Evolutionary conservation across 2,329 filamentous ascomycete species (phyloP).

Genomic region (Alternaria sp.): DNA sequence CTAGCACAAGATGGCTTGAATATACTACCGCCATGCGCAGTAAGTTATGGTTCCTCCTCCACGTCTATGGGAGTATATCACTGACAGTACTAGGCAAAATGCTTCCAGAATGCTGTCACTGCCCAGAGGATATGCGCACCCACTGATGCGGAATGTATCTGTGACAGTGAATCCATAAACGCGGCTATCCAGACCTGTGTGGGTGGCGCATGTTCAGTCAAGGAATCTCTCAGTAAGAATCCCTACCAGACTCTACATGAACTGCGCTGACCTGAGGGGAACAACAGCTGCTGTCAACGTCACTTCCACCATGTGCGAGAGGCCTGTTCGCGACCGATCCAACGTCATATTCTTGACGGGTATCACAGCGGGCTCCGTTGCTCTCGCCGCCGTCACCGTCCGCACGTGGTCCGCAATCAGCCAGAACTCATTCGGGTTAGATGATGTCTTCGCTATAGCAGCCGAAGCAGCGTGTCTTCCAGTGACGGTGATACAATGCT

Average conservation of each 20-base stretch:
- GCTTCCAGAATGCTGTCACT: neutral
- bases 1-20: neutral
- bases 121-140: constrained; percentile 7
- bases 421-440: constrained; percentile 13
- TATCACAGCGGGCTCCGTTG: constrained; percentile 27
- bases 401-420: constrained; percentile 17
- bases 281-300: constrained; percentile 45
- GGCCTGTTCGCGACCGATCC: constrained; percentile 38
- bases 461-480: constrained; percentile 15
- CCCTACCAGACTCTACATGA: neutral
- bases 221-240: constrained; percentile 15
- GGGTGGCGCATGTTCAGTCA: constrained; percentile 13
- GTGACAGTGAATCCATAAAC: constrained; percentile 2
- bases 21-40: constrained; percentile 3
- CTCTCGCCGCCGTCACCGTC: constrained; percentile 39
- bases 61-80: neutral
- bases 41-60: neutral
- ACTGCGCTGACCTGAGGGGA: neutral
- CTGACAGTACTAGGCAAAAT: constrained; percentile 1
- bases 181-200: constrained; percentile 14
- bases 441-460: constrained; percentile 18
- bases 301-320: constrained; percentile 44
- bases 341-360: constrained; percentile 24
- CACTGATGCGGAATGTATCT: constrained; percentile 17
- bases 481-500: constrained; percentile 18